These are phyloP conservation scores for Waitea zeae DNA, from an alignment of 1,284 basidiomycete species.

Conservation along the genomic window DNA sequence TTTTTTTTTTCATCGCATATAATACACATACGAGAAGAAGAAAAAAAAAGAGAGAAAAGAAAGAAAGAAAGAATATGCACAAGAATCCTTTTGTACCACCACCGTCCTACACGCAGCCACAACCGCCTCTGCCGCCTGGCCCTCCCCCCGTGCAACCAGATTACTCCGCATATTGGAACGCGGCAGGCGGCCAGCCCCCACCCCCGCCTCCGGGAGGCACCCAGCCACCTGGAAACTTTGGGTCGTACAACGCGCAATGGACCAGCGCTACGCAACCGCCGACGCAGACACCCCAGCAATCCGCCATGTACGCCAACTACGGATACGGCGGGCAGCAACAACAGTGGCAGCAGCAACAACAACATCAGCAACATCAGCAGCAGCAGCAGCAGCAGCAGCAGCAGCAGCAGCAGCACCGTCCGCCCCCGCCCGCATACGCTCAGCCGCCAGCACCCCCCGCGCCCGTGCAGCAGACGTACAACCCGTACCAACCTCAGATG, in stretches of 20 bases:
- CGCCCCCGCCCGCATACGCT: slow-evolving; percentile 30
- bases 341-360: too few species aligned
- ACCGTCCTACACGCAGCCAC: slow-evolving; percentile 45
- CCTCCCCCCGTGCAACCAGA: slow-evolving; percentile 56
- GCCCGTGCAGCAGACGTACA: slow-evolving; percentile 44
- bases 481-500: slow-evolving; percentile 59
- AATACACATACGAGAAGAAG: too few species aligned
- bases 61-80: too few species aligned
- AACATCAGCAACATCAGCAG: slow-evolving; percentile 38
- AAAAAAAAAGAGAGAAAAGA: too few species aligned
- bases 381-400: slow-evolving; percentile 47
- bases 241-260: slow-evolving; percentile 49
- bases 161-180: slow-evolving; percentile 62
- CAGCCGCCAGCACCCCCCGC: too few species aligned
- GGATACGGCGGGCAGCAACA: slow-evolving; percentile 53
- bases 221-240: too few species aligned
- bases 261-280: slow-evolving; percentile 37
- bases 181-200: slow-evolving; percentile 28
- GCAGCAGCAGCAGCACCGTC: slow-evolving; percentile 31
- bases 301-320: slow-evolving; percentile 69
- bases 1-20: too few species aligned
- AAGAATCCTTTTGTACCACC: slow-evolving; percentile 66
- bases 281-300: slow-evolving; percentile 42
- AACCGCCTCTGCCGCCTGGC: slow-evolving; percentile 62
- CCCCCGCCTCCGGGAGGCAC: slow-evolving; percentile 25